Base-by-base conservation (phyloP, 345 rosid species). In the Eucalyptus marginata region DNA sequence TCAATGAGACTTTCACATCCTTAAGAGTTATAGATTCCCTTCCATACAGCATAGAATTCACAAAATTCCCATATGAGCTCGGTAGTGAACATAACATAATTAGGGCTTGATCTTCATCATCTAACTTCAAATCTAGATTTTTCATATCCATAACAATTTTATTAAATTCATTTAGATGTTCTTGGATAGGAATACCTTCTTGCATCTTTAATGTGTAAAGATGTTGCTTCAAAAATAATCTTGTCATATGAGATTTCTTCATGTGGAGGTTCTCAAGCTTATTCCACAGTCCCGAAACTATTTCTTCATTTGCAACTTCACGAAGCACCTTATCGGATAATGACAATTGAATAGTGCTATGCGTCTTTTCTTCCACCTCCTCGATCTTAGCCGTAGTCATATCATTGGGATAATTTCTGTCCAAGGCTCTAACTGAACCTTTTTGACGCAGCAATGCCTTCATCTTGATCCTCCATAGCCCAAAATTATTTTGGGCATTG, bases 241-340 rank as follows among this genome's bases (percentile, higher is more conserved):
- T 56, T 56, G 62, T 56, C 62, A 56, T 56, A 56, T 12, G 62
- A 56, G 62, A 56, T 56, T 56, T 56, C 29, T 56, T 56, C 29
- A 56, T 56, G 62, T 56, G 29, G 27, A 56, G 62, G 29, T 10
- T 56, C 13, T 56, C 62, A 56, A 56, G 6, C 7, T 56, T 56
- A 56, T 24, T 56, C 0, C 62, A 56, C 3, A 4, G 0, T 56
- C 62, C 1, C 1, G 0, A 56, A 56, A 4, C 0, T 25, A 0
- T 56, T 24, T 56, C 6, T 24, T 56, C 62, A 56, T 56, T 3
- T 22, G 0, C 1, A 22, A 56, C 29, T 25, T 24, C 29, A 25
- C 6, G 0, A 56, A 56, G 6, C 62, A 56, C 62, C 29, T 56
- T 56, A 25, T 56, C 9, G 2, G 13, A 24, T 24, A 56, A 56